Evolutionary conservation across 2,329 filamentous ascomycete species (phyloP).

Genomic region (Myriangium duriaei): DNA sequence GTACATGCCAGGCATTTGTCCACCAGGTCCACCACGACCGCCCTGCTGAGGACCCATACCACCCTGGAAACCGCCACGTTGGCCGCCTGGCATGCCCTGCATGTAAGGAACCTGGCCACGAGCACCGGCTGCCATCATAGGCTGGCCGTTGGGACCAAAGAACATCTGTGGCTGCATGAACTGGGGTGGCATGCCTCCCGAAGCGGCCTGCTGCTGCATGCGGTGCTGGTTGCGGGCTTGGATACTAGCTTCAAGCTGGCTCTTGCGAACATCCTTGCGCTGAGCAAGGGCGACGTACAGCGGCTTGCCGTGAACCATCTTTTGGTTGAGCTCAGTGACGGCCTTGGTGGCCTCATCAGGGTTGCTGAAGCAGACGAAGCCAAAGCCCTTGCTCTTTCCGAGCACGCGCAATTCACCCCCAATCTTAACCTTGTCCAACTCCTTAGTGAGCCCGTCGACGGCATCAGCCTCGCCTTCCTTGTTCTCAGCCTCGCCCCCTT

Average conservation of each 20-base stretch:
- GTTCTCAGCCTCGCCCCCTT: conserved; percentile 40
- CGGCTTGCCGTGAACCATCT: conserved; percentile 94
- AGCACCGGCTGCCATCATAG: conserved; percentile 43
- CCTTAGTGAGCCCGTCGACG: conserved; percentile 34
- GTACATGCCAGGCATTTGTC: conserved; percentile 78
- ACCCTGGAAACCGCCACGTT: conserved; percentile 67
- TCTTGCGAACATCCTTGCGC: conserved; percentile 99
- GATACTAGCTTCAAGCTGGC: conserved; percentile 96
- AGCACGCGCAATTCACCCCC: conserved; percentile 53
- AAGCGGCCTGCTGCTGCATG: conserved; percentile 92
- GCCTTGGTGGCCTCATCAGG: conserved; percentile 98
- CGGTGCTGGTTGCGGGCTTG: conserved; percentile 97
- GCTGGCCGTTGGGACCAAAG: conserved; percentile 70
- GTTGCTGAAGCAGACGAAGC: conserved; percentile 99
- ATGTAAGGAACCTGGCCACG: conserved; percentile 52
- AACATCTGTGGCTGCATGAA: conserved; percentile 80
- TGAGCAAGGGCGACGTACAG: conserved; percentile 96
- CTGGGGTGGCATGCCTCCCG: conserved; percentile 61
- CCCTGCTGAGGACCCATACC: conserved; percentile 62
- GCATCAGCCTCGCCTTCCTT: conserved; percentile 49
- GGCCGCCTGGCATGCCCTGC: conserved; percentile 52
- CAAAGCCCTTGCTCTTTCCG: conserved; percentile 99
- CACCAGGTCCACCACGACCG: conserved; percentile 65
- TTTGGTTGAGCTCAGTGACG: conserved; percentile 98
- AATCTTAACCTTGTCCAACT: conserved; percentile 41